Evolutionary conservation across 148 eudicot genomes (phyloP).

Genomic region (Heliosperma pusillum): DNA sequence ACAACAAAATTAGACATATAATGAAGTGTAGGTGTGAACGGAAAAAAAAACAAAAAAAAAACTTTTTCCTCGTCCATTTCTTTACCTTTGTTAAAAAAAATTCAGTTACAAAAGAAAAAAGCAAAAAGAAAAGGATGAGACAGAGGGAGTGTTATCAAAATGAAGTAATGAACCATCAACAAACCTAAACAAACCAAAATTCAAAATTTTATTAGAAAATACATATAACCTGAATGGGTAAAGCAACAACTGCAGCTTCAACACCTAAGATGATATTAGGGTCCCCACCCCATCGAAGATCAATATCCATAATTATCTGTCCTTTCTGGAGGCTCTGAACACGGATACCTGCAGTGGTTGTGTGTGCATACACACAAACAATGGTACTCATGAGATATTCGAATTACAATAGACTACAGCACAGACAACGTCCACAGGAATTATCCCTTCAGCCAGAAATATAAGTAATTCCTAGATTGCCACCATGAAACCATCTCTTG

Average conservation of each 20-base stretch:
- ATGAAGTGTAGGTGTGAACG: not conserved
- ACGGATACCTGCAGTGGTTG: conserved; percentile 69
- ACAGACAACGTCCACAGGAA: not conserved
- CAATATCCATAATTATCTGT: conserved; percentile 94
- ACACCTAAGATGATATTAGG: conserved; percentile 77
- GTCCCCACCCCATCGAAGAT: conserved; percentile 96
- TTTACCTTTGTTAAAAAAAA: not conserved
- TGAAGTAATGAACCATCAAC: not conserved
- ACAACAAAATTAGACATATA: conserved; percentile 7
- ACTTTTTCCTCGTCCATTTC: not conserved
- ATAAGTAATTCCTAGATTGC: not conserved
- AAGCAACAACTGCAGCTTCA: conserved; percentile 84
- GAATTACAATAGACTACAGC: not conserved
- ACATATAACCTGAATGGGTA: conserved; percentile 84
- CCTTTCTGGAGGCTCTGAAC: conserved; percentile 91
- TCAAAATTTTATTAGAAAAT: not conserved
- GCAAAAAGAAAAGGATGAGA: not conserved
- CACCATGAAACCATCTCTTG: not conserved
- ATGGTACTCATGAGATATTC: not conserved
- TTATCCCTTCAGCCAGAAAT: not conserved
- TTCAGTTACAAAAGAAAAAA: no score
- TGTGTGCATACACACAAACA: conserved; percentile 17
- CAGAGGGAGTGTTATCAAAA: not conserved
- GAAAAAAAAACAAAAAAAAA: no score
- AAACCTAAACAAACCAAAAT: not conserved